Evolutionary conservation across 306 rosid species (phyloP).

Genomic region (Malus sylvestris): DNA sequence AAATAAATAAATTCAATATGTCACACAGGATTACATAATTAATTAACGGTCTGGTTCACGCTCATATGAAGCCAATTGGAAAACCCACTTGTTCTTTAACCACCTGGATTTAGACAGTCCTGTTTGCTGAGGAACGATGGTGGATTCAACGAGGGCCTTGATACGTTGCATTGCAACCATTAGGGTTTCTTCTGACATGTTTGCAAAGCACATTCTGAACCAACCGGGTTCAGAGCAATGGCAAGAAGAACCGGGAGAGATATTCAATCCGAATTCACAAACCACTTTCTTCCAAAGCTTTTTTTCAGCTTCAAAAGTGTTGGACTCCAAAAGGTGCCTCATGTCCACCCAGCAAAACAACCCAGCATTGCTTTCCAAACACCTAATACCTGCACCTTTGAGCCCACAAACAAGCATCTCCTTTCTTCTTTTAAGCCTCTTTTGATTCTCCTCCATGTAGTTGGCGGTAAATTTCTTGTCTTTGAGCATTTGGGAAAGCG

Average conservation of each 20-base stretch:
- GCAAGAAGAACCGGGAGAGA: conserved; percentile 78
- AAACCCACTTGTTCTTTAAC: conserved; percentile 24
- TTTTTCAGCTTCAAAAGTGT: conserved; percentile 63
- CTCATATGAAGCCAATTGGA: conserved; percentile 17
- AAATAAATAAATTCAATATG: background rate
- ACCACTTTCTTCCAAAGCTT: conserved; percentile 66
- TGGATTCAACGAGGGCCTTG: conserved; percentile 30
- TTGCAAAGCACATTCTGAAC: conserved; percentile 85
- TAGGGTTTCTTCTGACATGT: conserved; percentile 60
- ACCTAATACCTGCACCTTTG: conserved; percentile 40
- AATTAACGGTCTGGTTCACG: conserved; percentile 20
- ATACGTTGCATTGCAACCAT: conserved; percentile 54
- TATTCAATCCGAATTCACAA: conserved; percentile 45
- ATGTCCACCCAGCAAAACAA: conserved; percentile 89
- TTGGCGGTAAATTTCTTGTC: conserved; percentile 39
- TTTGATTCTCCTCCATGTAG: conserved; percentile 36
- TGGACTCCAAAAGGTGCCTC: conserved; percentile 39
- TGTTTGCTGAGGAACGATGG: background rate
- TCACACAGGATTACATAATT: background rate
- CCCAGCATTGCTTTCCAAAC: conserved; percentile 66
- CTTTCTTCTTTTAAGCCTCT: conserved; percentile 40
- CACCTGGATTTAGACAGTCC: background rate
- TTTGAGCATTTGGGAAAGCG: conserved; percentile 40
- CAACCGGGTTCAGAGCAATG: conserved; percentile 90
- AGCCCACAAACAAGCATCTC: conserved; percentile 46